phyloP scores from a whole-genome alignment of 352 stramenopile genomes.

The Globisporangium nunn region DNA sequence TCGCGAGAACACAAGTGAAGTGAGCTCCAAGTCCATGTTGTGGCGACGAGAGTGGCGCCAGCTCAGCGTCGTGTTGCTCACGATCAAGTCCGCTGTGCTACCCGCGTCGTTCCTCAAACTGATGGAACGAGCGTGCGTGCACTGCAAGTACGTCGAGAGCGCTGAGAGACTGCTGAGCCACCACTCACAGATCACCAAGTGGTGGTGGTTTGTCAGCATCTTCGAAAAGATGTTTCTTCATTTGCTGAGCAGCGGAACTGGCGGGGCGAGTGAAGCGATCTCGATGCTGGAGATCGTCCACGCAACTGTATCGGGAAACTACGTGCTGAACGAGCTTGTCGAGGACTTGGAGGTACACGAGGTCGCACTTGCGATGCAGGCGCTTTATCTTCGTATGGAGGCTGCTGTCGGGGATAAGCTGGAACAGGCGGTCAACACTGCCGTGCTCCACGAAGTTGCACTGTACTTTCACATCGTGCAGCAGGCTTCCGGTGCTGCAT shows the following conservation, averaged over 20 bases:
- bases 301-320: conserved; percentile 17
- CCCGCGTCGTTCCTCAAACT: conserved; percentile 15
- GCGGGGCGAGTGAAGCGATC: conserved; percentile 9
- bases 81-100: conserved; percentile 4
- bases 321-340: conserved; percentile 29
- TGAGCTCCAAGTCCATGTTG: conserved; percentile 3
- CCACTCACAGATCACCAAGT: conserved; percentile 34
- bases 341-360: conserved; percentile 19
- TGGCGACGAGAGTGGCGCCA: conserved; percentile 67
- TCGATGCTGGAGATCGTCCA: conserved; percentile 26
- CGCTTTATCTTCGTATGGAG: conserved; percentile 21
- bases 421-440: conserved; percentile 20
- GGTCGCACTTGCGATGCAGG: conserved; percentile 8
- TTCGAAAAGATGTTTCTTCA: conserved; percentile 26
- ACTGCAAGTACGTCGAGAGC: conserved; percentile 36
- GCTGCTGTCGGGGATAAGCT: conserved; percentile 18
- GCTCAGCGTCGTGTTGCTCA: conserved; percentile 28
- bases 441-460: conserved; percentile 10
- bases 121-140: conserved; percentile 36
- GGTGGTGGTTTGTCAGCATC: conserved; percentile 33
- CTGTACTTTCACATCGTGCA: conserved; percentile 6
- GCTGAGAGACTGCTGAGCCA: conserved; percentile 20
- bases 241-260: background rate
- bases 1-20: background rate
- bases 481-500: background rate